Percentiles rank a stretch among this genome's conserved stretches.
Conservation (phyloP, 495 filamentous ascomycete species). For the Aspergillus mulundensis region DNA sequence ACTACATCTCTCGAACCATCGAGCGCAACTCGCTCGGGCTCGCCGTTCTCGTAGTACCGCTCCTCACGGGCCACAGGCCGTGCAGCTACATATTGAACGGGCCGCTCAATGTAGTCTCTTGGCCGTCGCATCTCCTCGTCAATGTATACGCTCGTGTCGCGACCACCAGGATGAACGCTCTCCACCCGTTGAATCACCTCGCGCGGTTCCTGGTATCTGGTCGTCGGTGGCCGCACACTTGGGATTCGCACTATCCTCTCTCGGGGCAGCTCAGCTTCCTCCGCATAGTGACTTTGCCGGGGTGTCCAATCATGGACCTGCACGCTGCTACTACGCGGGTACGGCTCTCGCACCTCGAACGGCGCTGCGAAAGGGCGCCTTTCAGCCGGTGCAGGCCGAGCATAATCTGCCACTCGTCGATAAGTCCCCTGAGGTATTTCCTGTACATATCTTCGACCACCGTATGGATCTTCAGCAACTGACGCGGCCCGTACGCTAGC, state of each 20-base stretch:
- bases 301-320: slow-evolving; percentile 42
- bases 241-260: slow-evolving; percentile 53
- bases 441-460: slow-evolving; percentile 42
- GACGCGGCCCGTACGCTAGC: slow-evolving; percentile 40
- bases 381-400: slow-evolving; percentile 30
- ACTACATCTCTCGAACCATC: slow-evolving; percentile 28
- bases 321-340: slow-evolving; percentile 36
- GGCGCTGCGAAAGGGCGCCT: slow-evolving; percentile 30
- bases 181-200: slow-evolving; percentile 46
- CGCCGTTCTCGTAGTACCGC: slow-evolving; percentile 37
- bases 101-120: slow-evolving; percentile 43
- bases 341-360: slow-evolving; percentile 33
- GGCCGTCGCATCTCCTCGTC: slow-evolving; percentile 33
- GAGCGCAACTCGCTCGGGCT: slow-evolving; percentile 28
- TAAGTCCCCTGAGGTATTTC: slow-evolving; percentile 41
- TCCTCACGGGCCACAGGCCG: slow-evolving; percentile 28
- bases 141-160: slow-evolving; percentile 39
- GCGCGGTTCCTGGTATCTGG: slow-evolving; percentile 52
- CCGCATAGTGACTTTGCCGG: slow-evolving; percentile 34
- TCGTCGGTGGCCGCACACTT: slow-evolving; percentile 53
- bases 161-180: slow-evolving; percentile 46
- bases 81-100: slow-evolving; percentile 30
- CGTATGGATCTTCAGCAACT: slow-evolving; percentile 40
- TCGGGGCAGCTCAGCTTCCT: slow-evolving; percentile 43
- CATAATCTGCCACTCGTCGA: slow-evolving; percentile 43